phyloP scores from a whole-genome alignment of 169 alveolate genomes.

The Amoebophrya sp. region DNA sequence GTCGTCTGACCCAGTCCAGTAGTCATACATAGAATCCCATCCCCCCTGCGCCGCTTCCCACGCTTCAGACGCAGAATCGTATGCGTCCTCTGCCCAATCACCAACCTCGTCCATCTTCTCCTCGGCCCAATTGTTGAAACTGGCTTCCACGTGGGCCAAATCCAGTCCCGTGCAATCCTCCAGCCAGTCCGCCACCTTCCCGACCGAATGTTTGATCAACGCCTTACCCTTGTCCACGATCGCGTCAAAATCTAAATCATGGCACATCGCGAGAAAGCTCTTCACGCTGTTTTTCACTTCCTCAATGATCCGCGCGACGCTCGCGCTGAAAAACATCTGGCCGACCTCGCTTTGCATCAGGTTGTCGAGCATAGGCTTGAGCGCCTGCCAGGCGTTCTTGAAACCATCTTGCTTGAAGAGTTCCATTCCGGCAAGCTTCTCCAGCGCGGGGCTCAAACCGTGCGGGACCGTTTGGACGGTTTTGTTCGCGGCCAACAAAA shows the following conservation, averaged over 20 bases:
- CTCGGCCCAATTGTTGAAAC: too few relatives aligned
- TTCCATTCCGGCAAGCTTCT: background rate
- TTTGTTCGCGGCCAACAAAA: background rate
- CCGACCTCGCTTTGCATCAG: background rate
- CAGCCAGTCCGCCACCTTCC: background rate
- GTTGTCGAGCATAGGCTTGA: background rate
- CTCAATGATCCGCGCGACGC: constrained; percentile 3
- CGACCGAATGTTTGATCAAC: background rate
- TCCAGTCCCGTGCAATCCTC: constrained; percentile 2
- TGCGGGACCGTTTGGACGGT: background rate
- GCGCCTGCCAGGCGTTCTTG: background rate
- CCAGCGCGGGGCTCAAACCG: background rate
- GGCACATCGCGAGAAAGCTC: background rate
- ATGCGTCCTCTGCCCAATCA: too few relatives aligned
- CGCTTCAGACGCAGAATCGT: too few relatives aligned
- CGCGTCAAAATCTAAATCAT: background rate
- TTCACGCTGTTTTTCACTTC: background rate
- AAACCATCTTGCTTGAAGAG: background rate
- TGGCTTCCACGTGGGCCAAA: too few relatives aligned
- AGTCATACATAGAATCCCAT: too few relatives aligned
- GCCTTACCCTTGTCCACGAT: background rate
- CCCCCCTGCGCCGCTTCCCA: too few relatives aligned
- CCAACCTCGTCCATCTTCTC: too few relatives aligned
- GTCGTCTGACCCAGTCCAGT: too few relatives aligned
- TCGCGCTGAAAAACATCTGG: background rate